Percentiles rank a stretch among this genome's conserved stretches.
These are phyloP conservation scores for Ulmus americana DNA, from an alignment of 331 rosid species.

Conservation along the genomic window DNA sequence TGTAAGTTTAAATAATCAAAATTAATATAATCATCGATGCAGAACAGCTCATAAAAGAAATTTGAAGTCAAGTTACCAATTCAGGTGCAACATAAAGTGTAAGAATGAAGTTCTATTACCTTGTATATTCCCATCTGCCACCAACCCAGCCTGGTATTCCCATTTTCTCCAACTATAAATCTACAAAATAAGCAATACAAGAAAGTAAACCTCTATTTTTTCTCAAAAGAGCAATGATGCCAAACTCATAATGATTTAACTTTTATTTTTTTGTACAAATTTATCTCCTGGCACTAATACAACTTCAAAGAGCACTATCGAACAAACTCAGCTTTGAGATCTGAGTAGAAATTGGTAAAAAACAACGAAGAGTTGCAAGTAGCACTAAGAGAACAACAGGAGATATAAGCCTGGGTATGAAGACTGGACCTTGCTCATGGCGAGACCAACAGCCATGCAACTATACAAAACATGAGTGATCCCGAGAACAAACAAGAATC, in stretches of 20 bases:
- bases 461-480: slow-evolving; percentile 91
- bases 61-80: neutral
- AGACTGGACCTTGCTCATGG: slow-evolving; percentile 82
- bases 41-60: too few relatives aligned
- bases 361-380: neutral
- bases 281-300: neutral
- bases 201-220: slow-evolving; percentile 18
- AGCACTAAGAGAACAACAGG: neutral
- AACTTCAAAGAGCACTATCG: neutral
- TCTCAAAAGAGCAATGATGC: neutral
- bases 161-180: slow-evolving; percentile 94
- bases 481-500: slow-evolving; percentile 88
- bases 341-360: neutral
- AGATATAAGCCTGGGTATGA: slow-evolving; percentile 4
- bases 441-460: slow-evolving; percentile 84
- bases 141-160: slow-evolving; percentile 59
- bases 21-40: too few relatives aligned
- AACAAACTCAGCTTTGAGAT: neutral
- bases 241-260: neutral
- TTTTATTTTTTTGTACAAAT: too few relatives aligned
- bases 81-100: slow-evolving; percentile 2
- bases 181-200: slow-evolving; percentile 34
- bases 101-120: slow-evolving; percentile 33
- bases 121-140: slow-evolving; percentile 49
- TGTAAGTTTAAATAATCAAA: too few relatives aligned